Base-by-base conservation (phyloP, 2,329 filamentous ascomycete genomes). In the Penicillium occitanis region DNA sequence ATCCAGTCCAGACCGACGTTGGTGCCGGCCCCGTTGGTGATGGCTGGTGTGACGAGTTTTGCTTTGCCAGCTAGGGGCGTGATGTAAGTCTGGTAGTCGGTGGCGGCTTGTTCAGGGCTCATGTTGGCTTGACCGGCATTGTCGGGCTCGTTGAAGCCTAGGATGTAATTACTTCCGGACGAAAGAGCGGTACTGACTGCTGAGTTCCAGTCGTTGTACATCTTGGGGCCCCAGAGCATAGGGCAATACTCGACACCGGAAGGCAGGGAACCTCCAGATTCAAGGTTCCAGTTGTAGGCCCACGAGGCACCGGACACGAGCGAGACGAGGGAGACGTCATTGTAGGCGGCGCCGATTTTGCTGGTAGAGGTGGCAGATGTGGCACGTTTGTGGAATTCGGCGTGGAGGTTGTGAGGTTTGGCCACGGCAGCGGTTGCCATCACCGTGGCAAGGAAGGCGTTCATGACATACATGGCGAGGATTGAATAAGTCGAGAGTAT, bases 71-170 rank as follows among this genome's bases (percentile, higher is more conserved):
- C 67, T 51, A 73, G 76, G 1, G 77, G 77, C 35, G 75, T 77
- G 71, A 82, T 78, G 71, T 79, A 76, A 33, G 74, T 64, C 66
- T 71, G 69, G 72, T 80, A 81, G 66, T 71, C 70, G 17, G 64
- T 50, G 35, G 76, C 80, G 35, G 80, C 80, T 6, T 76, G 74
- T 8, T 69, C 40, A 19, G 78, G 74, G 46, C 72, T 69, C 71
- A 82, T 78, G 69, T 73, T 71, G 57, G 80, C 72, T 70, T 82
- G 80, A 2, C 68, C 68, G 63, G 67, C 10, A 10, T 74, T 72
- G 69, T 83, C 81, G 30, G 81, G 81, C 69, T 83, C 81, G 72
- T 83, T 83, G 76, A 83, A 82, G 42, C 76, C 77, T 55, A 83
- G 69, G 40, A 81, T 73, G 67, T 80, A 76, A 30, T 68, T 71